Percentiles rank a stretch among this genome's conserved stretches.
Evolutionary conservation across 2,329 filamentous ascomycete species (phyloP).

Genomic region (Trichoderma lentiforme): DNA sequence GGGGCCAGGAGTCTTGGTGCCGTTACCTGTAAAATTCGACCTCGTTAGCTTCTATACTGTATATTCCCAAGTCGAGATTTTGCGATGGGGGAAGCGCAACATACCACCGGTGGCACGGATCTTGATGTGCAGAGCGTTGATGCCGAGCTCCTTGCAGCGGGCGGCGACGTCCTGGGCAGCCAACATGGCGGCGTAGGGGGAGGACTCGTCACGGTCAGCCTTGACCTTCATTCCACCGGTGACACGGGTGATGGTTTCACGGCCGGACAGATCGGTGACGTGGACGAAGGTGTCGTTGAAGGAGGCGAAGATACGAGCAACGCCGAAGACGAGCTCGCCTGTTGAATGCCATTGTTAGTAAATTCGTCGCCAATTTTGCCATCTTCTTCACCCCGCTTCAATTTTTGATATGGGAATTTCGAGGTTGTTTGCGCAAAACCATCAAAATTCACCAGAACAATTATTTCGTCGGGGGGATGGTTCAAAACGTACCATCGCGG

Average conservation of each 20-base stretch:
- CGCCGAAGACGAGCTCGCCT: conserved; percentile 97
- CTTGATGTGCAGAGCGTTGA: conserved; percentile 99
- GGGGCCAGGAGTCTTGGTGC: conserved; percentile 99
- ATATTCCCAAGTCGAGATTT: not conserved
- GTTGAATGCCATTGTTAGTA: conserved; percentile 24
- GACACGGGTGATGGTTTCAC: conserved; percentile 99
- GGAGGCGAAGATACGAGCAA: conserved; percentile 93
- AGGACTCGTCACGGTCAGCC: conserved; percentile 99
- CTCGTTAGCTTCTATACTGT: not conserved
- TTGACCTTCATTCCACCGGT: conserved; percentile 99
- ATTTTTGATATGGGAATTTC: not conserved
- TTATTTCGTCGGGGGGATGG: not conserved
- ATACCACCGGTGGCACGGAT: conserved; percentile 97
- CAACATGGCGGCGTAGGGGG: conserved; percentile 99
- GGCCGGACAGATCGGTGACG: conserved; percentile 99
- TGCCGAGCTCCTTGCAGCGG: conserved; percentile 70
- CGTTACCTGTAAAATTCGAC: conserved; percentile 64
- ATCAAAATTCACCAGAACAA: not conserved
- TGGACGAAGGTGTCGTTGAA: conserved; percentile 96
- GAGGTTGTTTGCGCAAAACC: not conserved
- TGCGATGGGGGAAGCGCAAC: conserved; percentile 24
- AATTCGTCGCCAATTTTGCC: not conserved
- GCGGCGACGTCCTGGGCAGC: conserved; percentile 96
- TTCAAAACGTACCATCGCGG: conserved; percentile 69
- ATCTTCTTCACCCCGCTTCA: not conserved